Evolutionary conservation across 345 rosid genomes (phyloP), one percentile per base, ranked within the genome.

Genomic region (Populus simonii): DNA sequence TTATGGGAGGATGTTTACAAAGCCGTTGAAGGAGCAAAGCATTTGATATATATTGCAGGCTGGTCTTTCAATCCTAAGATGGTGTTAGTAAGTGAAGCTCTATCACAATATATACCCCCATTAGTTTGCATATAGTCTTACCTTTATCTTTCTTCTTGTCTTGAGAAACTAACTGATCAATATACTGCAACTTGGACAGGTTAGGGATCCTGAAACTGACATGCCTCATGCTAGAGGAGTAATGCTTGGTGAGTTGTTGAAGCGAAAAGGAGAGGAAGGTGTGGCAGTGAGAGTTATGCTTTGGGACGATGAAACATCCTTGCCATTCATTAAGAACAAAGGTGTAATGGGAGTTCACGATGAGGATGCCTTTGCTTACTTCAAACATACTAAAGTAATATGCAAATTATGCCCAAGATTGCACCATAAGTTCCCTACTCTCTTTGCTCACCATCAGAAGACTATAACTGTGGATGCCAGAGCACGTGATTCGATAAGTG

Each of bases 381-480:
- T 94, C 83, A 89, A 79, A 59, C 86, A 89, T 80, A 88, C 93
- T 16, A 81, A 83, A 78, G 94, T 94, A 0, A 66, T 87, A 57
- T 92, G 98, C 86, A 85, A 80, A 70, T 77, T 89, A 71, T 90
- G 93, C 63, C 97, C 97, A 27, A 88, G 96, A 77, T 72, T 76
- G 29, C 96, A 92, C 86, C 81, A 85, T 69, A 88, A 87, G 78
- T 87, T 93, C 86, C 97, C 96, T 18, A 91, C 97, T 15, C 79
- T 92, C 45, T 93, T 90, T 45, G 82, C 97, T n/a, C 97, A 93
- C 83, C 99, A 94, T 81, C 98, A 92, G 57, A 94, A 94, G 84
- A 92, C 97, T 0, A 81, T 93, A 38, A 89, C 92, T 1, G 85
- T 93, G 1, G 99, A 93, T 45, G 17, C 87, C 0, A 83, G 87